Evolutionary conservation across 2,329 filamentous ascomycete species (phyloP).

Genomic region (Emergomyces africanus): DNA sequence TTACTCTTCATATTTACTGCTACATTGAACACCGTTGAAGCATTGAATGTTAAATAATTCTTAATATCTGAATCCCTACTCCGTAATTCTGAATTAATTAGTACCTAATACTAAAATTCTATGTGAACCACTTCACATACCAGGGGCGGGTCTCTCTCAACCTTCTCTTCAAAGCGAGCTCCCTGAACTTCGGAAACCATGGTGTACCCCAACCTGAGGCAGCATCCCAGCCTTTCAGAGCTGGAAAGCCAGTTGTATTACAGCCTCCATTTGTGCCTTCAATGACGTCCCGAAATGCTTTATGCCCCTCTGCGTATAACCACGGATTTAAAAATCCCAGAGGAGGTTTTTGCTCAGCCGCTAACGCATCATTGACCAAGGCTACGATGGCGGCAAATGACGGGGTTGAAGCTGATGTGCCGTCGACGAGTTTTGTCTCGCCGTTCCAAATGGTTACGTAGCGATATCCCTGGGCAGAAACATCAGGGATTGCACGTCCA

Average conservation of each 20-base stretch:
- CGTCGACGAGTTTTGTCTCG: neutral
- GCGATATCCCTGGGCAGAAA: slow-evolving; percentile 40
- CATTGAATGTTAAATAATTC: no score
- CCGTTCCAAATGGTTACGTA: neutral
- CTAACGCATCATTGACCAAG: slow-evolving; percentile 13
- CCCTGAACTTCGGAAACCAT: neutral
- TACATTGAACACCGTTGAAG: no score
- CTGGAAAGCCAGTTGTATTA: slow-evolving; percentile 20
- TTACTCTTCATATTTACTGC: no score
- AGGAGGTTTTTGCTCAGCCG: slow-evolving; percentile 10
- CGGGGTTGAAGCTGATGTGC: slow-evolving; percentile 10
- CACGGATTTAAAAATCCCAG: slow-evolving; percentile 14
- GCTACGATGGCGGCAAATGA: slow-evolving; percentile 11
- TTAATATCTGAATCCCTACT: no score
- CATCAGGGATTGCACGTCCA: slow-evolving; percentile 49
- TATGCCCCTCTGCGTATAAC: slow-evolving; percentile 11
- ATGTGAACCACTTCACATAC: neutral
- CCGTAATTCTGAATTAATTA: no score
- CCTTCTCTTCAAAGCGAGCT: neutral
- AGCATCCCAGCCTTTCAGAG: slow-evolving; percentile 22
- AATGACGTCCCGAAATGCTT: slow-evolving; percentile 21
- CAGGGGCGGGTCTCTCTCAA: neutral
- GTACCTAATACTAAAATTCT: no score
- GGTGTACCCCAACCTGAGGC: slow-evolving; percentile 23
- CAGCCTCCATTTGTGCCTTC: slow-evolving; percentile 20